These are phyloP conservation scores for Leccinum griseonigrum DNA, from an alignment of 1,284 basidiomycete genomes.

Conservation along the genomic window DNA sequence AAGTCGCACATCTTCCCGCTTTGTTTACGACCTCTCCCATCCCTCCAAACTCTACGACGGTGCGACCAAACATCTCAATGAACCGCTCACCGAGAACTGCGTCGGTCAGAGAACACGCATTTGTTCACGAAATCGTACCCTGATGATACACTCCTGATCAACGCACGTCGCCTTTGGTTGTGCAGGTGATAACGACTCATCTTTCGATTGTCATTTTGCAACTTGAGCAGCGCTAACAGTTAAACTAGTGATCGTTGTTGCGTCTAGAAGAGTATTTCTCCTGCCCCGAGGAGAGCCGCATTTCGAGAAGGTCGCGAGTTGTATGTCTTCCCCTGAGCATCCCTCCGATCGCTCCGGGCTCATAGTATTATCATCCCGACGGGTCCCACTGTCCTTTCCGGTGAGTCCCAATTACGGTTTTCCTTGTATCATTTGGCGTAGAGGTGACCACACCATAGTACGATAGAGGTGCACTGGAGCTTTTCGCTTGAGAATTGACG, in stretches of 20 bases:
- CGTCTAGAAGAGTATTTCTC: conserved; percentile 38
- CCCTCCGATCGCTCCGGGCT: neutral
- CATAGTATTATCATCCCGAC: too few relatives aligned
- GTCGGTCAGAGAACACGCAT: conserved; percentile 41
- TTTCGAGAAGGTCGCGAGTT: conserved; percentile 41
- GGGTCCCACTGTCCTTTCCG: too few relatives aligned
- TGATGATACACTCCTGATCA: conserved; percentile 22
- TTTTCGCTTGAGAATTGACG: conserved; percentile 26
- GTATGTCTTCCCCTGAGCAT: conserved; percentile 31
- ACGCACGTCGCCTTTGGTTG: conserved; percentile 53
- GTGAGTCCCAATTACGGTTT: too few relatives aligned
- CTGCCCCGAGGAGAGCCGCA: conserved; percentile 47
- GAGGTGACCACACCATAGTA: neutral
- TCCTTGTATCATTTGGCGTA: too few relatives aligned
- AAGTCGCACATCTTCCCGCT: conserved; percentile 46
- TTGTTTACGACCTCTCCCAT: conserved; percentile 49
- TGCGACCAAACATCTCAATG: conserved; percentile 38
- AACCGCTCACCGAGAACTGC: conserved; percentile 44
- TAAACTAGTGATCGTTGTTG: neutral
- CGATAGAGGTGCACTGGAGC: conserved; percentile 30
- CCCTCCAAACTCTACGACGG: conserved; percentile 35
- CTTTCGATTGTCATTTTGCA: neutral
- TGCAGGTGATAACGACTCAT: conserved; percentile 37
- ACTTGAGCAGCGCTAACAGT: neutral
- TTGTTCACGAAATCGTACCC: neutral